A percentile compares a stretch with the other conserved stretches of the same genome.
These are phyloP conservation scores for Paramecium primaurelia DNA, from an alignment of 73 alveolate genomes.

Conservation along the genomic window DNA sequence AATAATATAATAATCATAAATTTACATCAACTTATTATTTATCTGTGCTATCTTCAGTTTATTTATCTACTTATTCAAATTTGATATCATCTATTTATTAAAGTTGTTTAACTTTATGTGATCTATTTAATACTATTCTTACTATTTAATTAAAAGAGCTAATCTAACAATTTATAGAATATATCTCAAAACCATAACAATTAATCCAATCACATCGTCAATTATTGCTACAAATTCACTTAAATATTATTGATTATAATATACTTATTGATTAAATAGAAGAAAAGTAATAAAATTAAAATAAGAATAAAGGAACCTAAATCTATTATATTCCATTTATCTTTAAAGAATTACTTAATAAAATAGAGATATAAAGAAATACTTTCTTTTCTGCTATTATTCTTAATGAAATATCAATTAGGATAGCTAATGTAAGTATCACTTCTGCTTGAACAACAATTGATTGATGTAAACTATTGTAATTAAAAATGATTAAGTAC, in stretches of 20 bases:
- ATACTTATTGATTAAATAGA: background rate
- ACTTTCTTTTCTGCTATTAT: background rate
- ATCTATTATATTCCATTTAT: conserved; percentile 1
- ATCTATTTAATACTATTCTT: background rate
- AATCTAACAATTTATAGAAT: background rate
- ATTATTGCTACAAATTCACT: background rate
- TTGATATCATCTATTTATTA: background rate
- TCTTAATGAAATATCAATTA: background rate
- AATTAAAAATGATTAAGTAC: background rate
- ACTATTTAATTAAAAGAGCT: background rate
- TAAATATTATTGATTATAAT: background rate
- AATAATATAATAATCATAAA: background rate
- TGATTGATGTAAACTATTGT: background rate
- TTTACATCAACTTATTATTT: background rate
- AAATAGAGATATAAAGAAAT: background rate
- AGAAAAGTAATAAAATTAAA: background rate
- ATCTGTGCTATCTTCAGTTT: background rate
- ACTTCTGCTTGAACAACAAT: background rate
- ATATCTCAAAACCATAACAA: background rate
- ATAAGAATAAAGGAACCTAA: background rate
- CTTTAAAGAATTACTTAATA: background rate
- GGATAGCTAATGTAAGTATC: background rate
- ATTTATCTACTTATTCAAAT: background rate
- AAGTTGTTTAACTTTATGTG: background rate
- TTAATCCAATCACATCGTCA: background rate